phyloP scores from a whole-genome alignment of 805 yeast species.

The Ogataea methanolica region DNA sequence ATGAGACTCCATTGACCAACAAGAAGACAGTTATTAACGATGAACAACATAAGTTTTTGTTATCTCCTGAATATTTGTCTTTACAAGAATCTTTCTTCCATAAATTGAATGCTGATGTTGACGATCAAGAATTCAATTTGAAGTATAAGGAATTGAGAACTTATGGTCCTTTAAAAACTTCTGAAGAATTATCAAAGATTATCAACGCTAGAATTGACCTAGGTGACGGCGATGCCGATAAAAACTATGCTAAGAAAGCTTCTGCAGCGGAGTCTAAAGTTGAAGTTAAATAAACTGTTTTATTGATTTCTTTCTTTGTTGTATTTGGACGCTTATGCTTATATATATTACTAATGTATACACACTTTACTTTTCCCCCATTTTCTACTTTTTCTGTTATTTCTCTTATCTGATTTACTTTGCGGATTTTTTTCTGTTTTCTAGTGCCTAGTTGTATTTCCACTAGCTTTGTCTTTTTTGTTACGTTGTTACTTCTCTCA shows the following conservation, averaged over 20 bases:
- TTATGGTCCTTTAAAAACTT: slow-evolving; percentile 54
- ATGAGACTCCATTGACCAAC: slow-evolving; percentile 37
- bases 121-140: slow-evolving; percentile 22
- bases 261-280: too few species aligned
- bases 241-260: not conserved
- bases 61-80: slow-evolving; percentile 53
- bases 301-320: too few species aligned
- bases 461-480: not conserved
- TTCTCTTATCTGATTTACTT: too few species aligned
- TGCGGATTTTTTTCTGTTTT: too few species aligned
- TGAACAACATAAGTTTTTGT: slow-evolving; percentile 41
- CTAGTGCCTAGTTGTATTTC: too few species aligned
- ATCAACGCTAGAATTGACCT: slow-evolving; percentile 35
- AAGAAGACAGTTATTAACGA: slow-evolving; percentile 1
- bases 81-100: slow-evolving; percentile 47
- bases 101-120: slow-evolving; percentile 24
- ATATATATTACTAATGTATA: not conserved
- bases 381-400: not conserved
- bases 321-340: too few species aligned
- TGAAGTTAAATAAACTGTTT: too few species aligned
- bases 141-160: slow-evolving; percentile 61
- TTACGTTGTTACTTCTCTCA: too few species aligned
- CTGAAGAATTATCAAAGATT: slow-evolving; percentile 36
- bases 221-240: slow-evolving; percentile 24
- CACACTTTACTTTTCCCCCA: not conserved